Percentiles rank a stretch among this genome's conserved stretches.
Evolutionary conservation across 1,284 basidiomycete species (phyloP).

Genomic region (Bondarzewia mesenterica): DNA sequence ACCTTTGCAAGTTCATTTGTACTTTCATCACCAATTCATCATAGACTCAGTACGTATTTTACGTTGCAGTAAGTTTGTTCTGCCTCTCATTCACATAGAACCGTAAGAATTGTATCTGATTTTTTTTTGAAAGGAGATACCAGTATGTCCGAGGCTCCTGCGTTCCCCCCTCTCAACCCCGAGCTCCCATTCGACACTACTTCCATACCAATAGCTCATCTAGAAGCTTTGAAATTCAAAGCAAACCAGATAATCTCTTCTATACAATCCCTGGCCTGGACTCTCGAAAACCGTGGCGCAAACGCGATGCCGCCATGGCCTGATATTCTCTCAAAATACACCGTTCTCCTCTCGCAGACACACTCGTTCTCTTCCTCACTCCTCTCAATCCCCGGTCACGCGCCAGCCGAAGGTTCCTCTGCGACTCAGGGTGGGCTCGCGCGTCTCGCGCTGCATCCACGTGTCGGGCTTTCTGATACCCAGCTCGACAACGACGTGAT

Average conservation of each 20-base stretch:
- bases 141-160: background rate
- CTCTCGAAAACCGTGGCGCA: conserved; percentile 49
- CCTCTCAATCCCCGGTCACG: conserved; percentile 12
- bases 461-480: conserved; percentile 43
- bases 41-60: no score
- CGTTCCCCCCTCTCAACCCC: background rate
- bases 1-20: no score
- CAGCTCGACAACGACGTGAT: conserved; percentile 66
- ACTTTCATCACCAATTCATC: no score
- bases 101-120: background rate
- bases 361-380: conserved; percentile 62
- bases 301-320: conserved; percentile 67
- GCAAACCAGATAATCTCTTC: conserved; percentile 70
- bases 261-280: conserved; percentile 53
- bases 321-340: conserved; percentile 77
- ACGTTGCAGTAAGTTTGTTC: no score
- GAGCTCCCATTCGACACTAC: background rate
- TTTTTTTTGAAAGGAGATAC: background rate
- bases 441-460: conserved; percentile 59
- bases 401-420: conserved; percentile 7
- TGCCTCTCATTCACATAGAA: no score
- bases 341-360: conserved; percentile 69
- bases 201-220: conserved; percentile 31
- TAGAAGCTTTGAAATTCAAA: conserved; percentile 69
- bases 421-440: conserved; percentile 40